Evolutionary conservation across 2,329 filamentous ascomycete species (phyloP), one percentile per base, ranked within the genome.

Genomic region (Dothideomycetidae sp.): DNA sequence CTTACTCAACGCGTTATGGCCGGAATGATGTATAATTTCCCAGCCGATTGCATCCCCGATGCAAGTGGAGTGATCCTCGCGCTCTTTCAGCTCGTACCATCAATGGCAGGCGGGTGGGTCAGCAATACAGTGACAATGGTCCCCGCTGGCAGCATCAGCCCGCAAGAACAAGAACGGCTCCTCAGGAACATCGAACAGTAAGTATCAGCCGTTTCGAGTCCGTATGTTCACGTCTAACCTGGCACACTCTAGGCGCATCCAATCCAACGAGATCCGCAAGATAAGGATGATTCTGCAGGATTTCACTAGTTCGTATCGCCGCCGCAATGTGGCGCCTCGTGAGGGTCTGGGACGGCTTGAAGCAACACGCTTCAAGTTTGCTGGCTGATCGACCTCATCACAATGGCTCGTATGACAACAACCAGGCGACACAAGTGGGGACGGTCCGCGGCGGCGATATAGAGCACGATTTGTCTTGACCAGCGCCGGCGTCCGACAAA

Each of bases 1-100:
- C 67, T 98, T 17, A 78, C 90, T 5, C 88, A 93, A 59, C 81
- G 86, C 45, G 78, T 93, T 41, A 70, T 98, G 63, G 90, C 86
- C 1, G 90, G 90, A 42, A 93, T 98, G 86, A 96, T 98, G 88
- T 94, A 94, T 56, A 92, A 81, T 1, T 98, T 98, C 62, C 92
- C 90, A 0, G 75, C 82, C 30, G 90, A 96, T 57, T 94, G 86
- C 61, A 93, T 96, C 53, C 78, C 86, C 0, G 90, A 98, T 54
- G 86, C 85, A 11, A 93, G 84, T 33, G 86, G 85, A 3, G 83
- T 93, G n/a, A 63, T 98, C 36, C 73, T 98, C 42, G 78, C 79
- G 3, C 68, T 96, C 46, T 93, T 98, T 54, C 80, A 93, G 56
- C 64, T 96, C 29, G 66, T 92, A 53, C 90, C 90, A 0, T 66